A percentile compares a stretch with the other conserved stretches of the same genome.
phyloP scores from a whole-genome alignment of 2,329 filamentous ascomycete genomes.

The Fusarium tupiense region DNA sequence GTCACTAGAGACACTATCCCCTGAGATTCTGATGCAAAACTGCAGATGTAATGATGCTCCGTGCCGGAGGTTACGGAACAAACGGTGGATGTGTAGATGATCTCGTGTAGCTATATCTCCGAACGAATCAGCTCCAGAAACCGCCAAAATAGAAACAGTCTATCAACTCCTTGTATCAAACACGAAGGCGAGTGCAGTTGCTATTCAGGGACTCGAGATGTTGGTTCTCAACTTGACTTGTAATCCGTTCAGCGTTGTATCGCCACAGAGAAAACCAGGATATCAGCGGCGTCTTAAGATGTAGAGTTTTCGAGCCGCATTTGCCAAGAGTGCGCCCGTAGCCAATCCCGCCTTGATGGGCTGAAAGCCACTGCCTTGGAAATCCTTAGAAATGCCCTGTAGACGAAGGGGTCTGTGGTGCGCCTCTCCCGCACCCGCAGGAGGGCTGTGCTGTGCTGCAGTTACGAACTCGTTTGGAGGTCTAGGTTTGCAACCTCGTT shows the following conservation, averaged over 20 bases:
- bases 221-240: neutral
- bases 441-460: neutral
- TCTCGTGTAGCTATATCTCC: constrained; percentile 9
- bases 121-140: constrained; percentile 3
- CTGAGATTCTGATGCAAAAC: constrained; percentile 30
- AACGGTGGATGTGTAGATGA: constrained; percentile 12
- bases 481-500: neutral
- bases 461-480: neutral
- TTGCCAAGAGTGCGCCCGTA: constrained; percentile 22
- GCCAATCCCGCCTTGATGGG: constrained; percentile 28
- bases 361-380: constrained; percentile 28
- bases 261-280: constrained; percentile 27
- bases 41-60: constrained; percentile 30
- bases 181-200: neutral
- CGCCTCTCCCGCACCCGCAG: constrained; percentile 25
- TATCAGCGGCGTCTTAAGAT: constrained; percentile 1
- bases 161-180: neutral
- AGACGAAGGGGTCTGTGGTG: constrained; percentile 13
- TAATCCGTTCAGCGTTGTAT: constrained; percentile 31
- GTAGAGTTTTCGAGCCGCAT: constrained; percentile 36
- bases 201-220: neutral
- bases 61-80: constrained; percentile 12
- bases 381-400: neutral
- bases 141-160: constrained; percentile 21
- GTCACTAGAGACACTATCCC: constrained; percentile 13